phyloP scores from a whole-genome alignment of 257 asterid species.

The Jacaranda copaia region DNA sequence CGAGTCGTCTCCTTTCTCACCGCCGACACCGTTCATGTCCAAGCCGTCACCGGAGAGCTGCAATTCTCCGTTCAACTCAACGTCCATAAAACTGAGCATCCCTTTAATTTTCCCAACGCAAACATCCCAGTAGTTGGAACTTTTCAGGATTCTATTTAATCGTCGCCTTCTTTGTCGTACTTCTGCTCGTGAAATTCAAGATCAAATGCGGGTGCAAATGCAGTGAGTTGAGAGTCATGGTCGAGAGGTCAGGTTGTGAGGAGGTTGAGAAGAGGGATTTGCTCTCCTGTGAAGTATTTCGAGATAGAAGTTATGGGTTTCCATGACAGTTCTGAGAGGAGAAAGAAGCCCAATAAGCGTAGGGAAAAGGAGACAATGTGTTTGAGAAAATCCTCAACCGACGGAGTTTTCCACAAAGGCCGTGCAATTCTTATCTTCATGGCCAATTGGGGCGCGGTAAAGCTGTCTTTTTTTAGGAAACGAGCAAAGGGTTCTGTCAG shows the following conservation, averaged over 20 bases:
- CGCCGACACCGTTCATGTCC: constrained; percentile 48
- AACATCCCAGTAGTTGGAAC: constrained; percentile 24
- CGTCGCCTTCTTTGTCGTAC: constrained; percentile 32
- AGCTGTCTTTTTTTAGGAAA: constrained; percentile 44
- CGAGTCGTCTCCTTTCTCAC: constrained; percentile 39
- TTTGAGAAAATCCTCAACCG: constrained; percentile 42
- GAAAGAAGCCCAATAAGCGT: not conserved
- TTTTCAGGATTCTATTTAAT: constrained; percentile 11
- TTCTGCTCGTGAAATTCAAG: constrained; percentile 16
- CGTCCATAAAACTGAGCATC: constrained; percentile 26
- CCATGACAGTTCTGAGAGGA: constrained; percentile 14
- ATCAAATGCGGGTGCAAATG: constrained; percentile 14
- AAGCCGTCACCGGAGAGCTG: constrained; percentile 45
- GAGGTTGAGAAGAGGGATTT: constrained; percentile 51
- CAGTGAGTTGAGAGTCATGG: not conserved
- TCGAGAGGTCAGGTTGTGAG: constrained; percentile 35
- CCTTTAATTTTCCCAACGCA: constrained; percentile 5
- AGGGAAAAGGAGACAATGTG: constrained; percentile 20
- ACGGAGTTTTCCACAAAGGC: constrained; percentile 38
- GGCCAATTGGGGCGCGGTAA: constrained; percentile 45
- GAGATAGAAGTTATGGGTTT: constrained; percentile 5
- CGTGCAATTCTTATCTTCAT: constrained; percentile 47
- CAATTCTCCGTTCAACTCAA: constrained; percentile 52
- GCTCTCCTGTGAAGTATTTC: constrained; percentile 41
- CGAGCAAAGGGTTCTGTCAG: constrained; percentile 44